Conservation (phyloP, 768 basidiomycete species). For the Kwoniella dendrophila region DNA sequence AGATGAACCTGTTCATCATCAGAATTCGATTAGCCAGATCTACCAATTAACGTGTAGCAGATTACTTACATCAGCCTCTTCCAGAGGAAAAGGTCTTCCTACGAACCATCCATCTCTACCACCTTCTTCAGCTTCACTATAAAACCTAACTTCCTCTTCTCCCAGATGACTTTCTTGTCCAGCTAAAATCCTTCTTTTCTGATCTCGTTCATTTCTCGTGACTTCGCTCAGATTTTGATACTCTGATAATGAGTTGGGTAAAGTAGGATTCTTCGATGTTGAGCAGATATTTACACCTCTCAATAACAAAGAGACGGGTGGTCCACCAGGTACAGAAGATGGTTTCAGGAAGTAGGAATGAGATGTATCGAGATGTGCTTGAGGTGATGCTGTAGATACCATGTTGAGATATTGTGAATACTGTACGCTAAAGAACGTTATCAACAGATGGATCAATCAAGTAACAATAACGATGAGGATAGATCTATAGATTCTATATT, state of each 20-base stretch:
- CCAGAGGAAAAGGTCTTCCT: slow-evolving; percentile 76
- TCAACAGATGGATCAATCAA: too few relatives aligned
- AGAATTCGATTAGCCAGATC: slow-evolving; percentile 58
- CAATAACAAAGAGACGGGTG: slow-evolving; percentile 70
- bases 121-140: slow-evolving; percentile 70
- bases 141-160: slow-evolving; percentile 72
- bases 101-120: slow-evolving; percentile 71
- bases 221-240: neutral
- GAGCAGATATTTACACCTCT: slow-evolving; percentile 95
- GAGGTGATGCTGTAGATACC: slow-evolving; percentile 3
- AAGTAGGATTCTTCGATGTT: slow-evolving; percentile 75
- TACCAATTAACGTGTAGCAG: neutral
- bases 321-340: slow-evolving; percentile 54
- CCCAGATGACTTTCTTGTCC: slow-evolving; percentile 66
- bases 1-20: slow-evolving; percentile 86
- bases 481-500: slow-evolving; percentile 1
- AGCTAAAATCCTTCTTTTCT: slow-evolving; percentile 18
- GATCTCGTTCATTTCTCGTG: slow-evolving; percentile 28
- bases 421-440: too few relatives aligned
- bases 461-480: too few relatives aligned
- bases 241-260: slow-evolving; percentile 12
- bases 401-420: neutral
- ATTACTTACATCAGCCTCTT: slow-evolving; percentile 62
- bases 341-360: slow-evolving; percentile 36
- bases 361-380: slow-evolving; percentile 22